These are phyloP conservation scores for Microthlaspi erraticum DNA, from an alignment of 345 rosid species.

Conservation along the genomic window DNA sequence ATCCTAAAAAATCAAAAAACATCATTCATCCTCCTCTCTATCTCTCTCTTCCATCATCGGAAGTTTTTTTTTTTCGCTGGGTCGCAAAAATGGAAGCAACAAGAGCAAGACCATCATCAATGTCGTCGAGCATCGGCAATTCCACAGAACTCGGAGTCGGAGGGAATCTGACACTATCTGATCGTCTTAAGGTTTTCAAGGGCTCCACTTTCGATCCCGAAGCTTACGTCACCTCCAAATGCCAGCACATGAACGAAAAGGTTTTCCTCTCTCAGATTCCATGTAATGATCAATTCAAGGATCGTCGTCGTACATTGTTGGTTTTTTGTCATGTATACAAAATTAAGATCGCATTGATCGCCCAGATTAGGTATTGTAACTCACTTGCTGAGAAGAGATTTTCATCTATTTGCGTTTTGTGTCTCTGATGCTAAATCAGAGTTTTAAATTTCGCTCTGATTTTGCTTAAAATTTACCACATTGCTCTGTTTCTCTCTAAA, in stretches of 20 bases:
- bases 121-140: conserved; percentile 62
- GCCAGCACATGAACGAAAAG: conserved; percentile 85
- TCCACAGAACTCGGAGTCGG: conserved; percentile 72
- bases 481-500: too few relatives aligned
- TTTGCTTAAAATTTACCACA: too few relatives aligned
- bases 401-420: too few relatives aligned
- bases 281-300: neutral
- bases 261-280: conserved; percentile 39
- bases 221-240: conserved; percentile 66
- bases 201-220: conserved; percentile 73
- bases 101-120: conserved; percentile 47
- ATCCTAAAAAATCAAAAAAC: too few relatives aligned
- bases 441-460: too few relatives aligned
- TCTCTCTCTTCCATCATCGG: too few relatives aligned
- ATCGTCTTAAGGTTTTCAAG: conserved; percentile 81
- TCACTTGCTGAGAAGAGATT: neutral
- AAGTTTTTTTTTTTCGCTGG: too few relatives aligned
- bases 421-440: too few relatives aligned
- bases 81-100: conserved; percentile 27
- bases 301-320: neutral
- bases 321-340: neutral
- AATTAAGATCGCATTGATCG: neutral
- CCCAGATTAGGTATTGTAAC: neutral
- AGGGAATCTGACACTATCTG: conserved; percentile 65
- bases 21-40: too few relatives aligned